Conservation (phyloP, 768 basidiomycete genomes). For the Cystobasidium ongulense region DNA sequence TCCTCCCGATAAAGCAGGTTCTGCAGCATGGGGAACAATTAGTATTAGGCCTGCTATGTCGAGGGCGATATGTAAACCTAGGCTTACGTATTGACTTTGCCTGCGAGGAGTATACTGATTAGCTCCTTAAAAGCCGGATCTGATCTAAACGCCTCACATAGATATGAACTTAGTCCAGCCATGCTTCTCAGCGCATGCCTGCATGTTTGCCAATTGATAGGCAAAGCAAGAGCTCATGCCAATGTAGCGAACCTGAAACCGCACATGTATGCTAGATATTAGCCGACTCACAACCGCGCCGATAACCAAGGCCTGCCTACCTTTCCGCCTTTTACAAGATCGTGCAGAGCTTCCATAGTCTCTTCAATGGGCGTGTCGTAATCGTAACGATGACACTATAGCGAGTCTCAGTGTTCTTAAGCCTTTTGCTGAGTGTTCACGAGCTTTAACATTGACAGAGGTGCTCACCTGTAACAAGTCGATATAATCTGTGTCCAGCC, state of each 20-base stretch:
- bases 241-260: slow-evolving; percentile 45
- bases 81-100: slow-evolving; percentile 10
- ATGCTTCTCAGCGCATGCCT: slow-evolving; percentile 17
- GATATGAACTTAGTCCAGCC: slow-evolving; percentile 36
- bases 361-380: slow-evolving; percentile 53
- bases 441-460: not conserved
- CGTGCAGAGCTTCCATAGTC: slow-evolving; percentile 48
- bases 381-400: slow-evolving; percentile 49
- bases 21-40: not conserved
- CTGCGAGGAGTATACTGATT: not conserved
- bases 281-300: too few relatives aligned
- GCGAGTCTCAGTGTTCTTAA: not conserved
- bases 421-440: not conserved
- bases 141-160: slow-evolving; percentile 34
- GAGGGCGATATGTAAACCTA: not conserved
- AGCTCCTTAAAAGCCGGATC: not conserved
- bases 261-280: not conserved
- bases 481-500: slow-evolving; percentile 68
- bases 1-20: slow-evolving; percentile 40
- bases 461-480: slow-evolving; percentile 58
- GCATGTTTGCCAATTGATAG: slow-evolving; percentile 5
- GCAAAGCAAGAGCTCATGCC: slow-evolving; percentile 47
- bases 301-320: not conserved
- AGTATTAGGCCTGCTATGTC: not conserved
- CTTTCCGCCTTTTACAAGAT: slow-evolving; percentile 46